Base-by-base conservation (phyloP, 1,284 basidiomycete genomes). In the Cryptococcus neoformans region DNA sequence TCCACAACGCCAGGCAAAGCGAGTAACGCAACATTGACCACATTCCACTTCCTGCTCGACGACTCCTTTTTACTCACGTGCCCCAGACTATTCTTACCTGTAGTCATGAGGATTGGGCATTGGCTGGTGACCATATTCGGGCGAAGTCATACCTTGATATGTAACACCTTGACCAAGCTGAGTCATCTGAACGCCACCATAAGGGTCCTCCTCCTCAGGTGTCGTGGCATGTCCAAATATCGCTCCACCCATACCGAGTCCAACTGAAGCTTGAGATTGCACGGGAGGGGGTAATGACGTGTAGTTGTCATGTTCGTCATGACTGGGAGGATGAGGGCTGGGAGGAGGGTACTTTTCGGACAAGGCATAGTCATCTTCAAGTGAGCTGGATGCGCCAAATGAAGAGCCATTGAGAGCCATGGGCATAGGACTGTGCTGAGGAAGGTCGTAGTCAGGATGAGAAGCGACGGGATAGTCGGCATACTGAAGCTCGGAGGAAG, bases 391-490 rank as follows among this genome's bases (percentile, higher is more conserved):
- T 9, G 64, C 64, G 38, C 68, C 69, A 54, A 69, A 69, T 34
- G 49, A 55, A 1, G 70, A 71, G 5, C 69, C 70, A 54, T 67
- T 68, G 35, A 70, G 62, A 7, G 69, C 64, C 69, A 70, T 70
- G 9, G 67, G 66, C 6, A 51, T 51, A 10, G 45, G 52, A n/a
- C 12, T 36, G 34, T 36, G 28, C 21, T 21, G 21, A 36, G 47
- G 47, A 14, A 48, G 8, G 10, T 46, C 58, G 10, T 62, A 57
- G 53, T 59, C 53, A 38, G 56, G 52, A 35, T 45, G 59, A n/a
- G 49, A 56, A 34, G 54, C 46, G 17, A 62, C 61, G 36, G 51
- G 59, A 16, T 48, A 58, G 28, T 54, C 47, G 39, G 49, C 56
- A 51, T 62, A 55, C 57, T 62, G 64, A 48, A 65, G 63, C 16